Percentiles rank a stretch among this genome's conserved stretches.
Evolutionary conservation across 1,139 yeast species (phyloP).

Genomic region (Pneumocystis carinii): DNA sequence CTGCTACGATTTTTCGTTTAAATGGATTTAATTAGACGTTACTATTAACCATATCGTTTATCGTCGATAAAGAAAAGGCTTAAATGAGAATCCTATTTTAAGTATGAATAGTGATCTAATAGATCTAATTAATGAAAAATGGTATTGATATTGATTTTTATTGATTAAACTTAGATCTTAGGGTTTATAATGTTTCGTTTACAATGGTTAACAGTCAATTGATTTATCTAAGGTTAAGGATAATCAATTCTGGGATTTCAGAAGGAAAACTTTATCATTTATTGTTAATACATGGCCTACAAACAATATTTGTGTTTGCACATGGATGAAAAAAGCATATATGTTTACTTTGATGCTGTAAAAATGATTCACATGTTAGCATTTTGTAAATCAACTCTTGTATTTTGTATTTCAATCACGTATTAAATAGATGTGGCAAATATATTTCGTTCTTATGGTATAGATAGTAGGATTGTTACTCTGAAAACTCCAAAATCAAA

Average conservation of each 20-base stretch:
- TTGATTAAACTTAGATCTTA: conserved; percentile 18
- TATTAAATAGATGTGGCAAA: conserved; percentile 49
- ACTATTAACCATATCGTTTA: conserved; percentile 65
- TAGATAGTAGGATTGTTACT: conserved; percentile 61
- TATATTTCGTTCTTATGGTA: conserved; percentile 41
- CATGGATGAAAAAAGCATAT: conserved; percentile 33
- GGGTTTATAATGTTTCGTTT: conserved; percentile 56
- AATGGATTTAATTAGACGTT: conserved; percentile 45
- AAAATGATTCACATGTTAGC: conserved; percentile 10
- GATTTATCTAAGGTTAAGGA: conserved; percentile 25
- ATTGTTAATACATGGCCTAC: conserved; percentile 41
- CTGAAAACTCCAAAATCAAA: conserved; percentile 41
- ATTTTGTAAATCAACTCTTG: conserved; percentile 45
- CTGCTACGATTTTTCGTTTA: conserved; percentile 62
- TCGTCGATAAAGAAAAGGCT: conserved; percentile 32
- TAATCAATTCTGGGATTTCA: conserved; percentile 38
- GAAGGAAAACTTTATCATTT: conserved; percentile 34
- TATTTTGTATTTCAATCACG: conserved; percentile 61
- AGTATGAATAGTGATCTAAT: conserved; percentile 23
- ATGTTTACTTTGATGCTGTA: conserved; percentile 18
- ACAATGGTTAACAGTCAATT: conserved; percentile 37
- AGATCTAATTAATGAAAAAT: conserved; percentile 50
- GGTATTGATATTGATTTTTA: background rate
- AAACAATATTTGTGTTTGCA: conserved; percentile 41
- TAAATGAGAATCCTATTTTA: conserved; percentile 1